A percentile compares a stretch with the other conserved stretches of the same genome.
phyloP scores from a whole-genome alignment of 352 stramenopile genomes.

The Phytophthora multivora region DNA sequence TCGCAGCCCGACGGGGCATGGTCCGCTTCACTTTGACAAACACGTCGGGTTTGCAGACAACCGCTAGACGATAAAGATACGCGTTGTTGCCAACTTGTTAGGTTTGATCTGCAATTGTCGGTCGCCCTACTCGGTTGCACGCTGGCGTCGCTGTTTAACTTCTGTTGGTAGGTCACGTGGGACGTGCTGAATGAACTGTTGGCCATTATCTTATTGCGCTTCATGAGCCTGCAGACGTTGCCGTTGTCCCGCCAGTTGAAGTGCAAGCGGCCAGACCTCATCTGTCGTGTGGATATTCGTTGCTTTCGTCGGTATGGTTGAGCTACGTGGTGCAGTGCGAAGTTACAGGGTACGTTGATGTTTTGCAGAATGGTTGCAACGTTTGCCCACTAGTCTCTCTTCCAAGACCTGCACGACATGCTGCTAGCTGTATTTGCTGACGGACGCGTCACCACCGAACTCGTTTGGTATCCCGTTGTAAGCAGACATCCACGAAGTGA shows the following conservation, averaged over 20 bases:
- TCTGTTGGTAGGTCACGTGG: slow-evolving; percentile 3
- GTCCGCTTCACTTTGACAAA: slow-evolving; percentile 6
- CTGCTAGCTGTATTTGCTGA: no score
- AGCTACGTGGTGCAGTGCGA: background rate
- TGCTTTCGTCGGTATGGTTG: no score
- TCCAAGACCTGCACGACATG: no score
- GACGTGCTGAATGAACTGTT: background rate
- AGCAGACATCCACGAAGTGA: no score
- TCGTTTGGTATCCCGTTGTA: no score
- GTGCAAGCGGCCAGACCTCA: slow-evolving; percentile 3
- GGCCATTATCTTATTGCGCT: slow-evolving; percentile 7
- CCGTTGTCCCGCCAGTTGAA: slow-evolving; percentile 1
- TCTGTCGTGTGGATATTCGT: background rate
- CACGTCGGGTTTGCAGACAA: slow-evolving; percentile 20
- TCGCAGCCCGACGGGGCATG: slow-evolving; percentile 13
- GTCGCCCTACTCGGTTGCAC: no score
- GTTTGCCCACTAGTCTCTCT: no score
- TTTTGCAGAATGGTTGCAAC: no score
- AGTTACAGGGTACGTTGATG: background rate
- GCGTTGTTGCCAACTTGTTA: no score
- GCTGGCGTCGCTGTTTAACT: background rate
- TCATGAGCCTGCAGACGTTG: slow-evolving; percentile 5
- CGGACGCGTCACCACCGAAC: no score
- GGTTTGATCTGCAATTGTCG: no score
- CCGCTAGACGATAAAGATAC: background rate